Evolutionary conservation across 208 protist genomes (phyloP).

Genomic region (Strigomonas galati): DNA sequence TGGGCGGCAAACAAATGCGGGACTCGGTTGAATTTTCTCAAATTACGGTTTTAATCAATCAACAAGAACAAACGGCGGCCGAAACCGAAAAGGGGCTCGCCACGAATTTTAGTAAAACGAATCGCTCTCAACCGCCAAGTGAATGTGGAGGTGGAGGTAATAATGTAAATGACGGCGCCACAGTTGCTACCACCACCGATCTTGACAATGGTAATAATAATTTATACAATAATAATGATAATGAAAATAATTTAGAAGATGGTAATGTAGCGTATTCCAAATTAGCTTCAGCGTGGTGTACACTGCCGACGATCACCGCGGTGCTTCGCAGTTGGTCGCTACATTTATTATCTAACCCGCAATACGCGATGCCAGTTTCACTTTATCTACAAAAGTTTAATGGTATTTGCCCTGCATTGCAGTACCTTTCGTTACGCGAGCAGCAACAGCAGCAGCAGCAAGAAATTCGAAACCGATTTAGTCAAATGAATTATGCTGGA

Average conservation of each 20-base stretch:
- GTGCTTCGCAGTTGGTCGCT: constrained; percentile 58
- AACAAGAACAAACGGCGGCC: constrained; percentile 25
- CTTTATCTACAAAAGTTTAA: constrained; percentile 67
- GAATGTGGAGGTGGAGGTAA: no score
- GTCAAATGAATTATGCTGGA: no score
- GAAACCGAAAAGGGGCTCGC: constrained; percentile 16
- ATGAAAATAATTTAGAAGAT: neutral
- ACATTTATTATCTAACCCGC: constrained; percentile 57
- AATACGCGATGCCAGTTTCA: constrained; percentile 59
- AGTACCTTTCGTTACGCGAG: constrained; percentile 32
- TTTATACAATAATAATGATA: neutral
- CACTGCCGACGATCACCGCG: constrained; percentile 39
- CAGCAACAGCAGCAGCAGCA: neutral
- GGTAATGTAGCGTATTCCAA: constrained; percentile 33
- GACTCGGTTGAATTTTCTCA: constrained; percentile 54
- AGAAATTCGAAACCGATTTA: no score
- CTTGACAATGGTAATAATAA: constrained; percentile 3
- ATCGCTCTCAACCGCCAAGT: no score
- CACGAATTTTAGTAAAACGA: neutral
- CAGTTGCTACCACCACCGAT: neutral
- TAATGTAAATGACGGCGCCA: neutral
- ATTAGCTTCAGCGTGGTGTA: constrained; percentile 61
- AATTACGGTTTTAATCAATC: constrained; percentile 36
- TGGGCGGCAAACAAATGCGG: constrained; percentile 61
- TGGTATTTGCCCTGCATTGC: constrained; percentile 54